Base-by-base conservation (phyloP, 192 early-diverging fungal species). In the Funneliformis mosseae region DNA sequence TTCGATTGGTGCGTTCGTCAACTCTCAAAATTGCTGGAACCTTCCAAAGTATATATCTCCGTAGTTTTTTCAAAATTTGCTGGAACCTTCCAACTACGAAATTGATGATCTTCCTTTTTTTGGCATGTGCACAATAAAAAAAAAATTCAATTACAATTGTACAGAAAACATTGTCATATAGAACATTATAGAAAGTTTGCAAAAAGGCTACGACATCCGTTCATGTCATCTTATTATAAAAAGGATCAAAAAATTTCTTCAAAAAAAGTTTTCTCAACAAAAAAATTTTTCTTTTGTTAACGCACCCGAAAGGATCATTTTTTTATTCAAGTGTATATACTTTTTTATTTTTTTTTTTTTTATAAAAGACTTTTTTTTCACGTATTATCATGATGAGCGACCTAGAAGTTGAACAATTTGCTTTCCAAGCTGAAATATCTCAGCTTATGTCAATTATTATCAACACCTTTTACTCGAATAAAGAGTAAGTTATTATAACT, bases 381-480 rank as follows among this genome's bases (percentile, higher is more conserved):
- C n/a, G 28, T 67, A 61, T 25, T 23, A 7, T 39, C 33, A 63
- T 62, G 42, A 76, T 43, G 38, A 23, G 7, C 28, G 27, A 28
- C 12, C n/a, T 55, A 45, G 77, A 79, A 55, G 77, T 69, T 42
- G 77, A 79, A 79, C 62, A 79, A 55, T 79, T 79, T 77, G 74
- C 60, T 27, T 97, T 98, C 91, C 94, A 98, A 92, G 97, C 97
- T 94, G 98, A 99, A 92, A 97, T 99, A 85, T 94, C 94, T 92
- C 95, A 96, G 95, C 89, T 99, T 89, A 99, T 99, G 98, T 95
- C 93, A 83, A 93, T 99, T 85, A 98, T 99, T 92, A 98, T 99
- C 93, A 99, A 99, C 93, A 98, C 98, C 83, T 97, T 99, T 88
- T 99, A 99, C 90, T 94, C 93, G 71, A 96, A 96, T 92, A 96